Evolutionary conservation across 179 eudicot species (phyloP).

Genomic region (Spergularia azorica): DNA sequence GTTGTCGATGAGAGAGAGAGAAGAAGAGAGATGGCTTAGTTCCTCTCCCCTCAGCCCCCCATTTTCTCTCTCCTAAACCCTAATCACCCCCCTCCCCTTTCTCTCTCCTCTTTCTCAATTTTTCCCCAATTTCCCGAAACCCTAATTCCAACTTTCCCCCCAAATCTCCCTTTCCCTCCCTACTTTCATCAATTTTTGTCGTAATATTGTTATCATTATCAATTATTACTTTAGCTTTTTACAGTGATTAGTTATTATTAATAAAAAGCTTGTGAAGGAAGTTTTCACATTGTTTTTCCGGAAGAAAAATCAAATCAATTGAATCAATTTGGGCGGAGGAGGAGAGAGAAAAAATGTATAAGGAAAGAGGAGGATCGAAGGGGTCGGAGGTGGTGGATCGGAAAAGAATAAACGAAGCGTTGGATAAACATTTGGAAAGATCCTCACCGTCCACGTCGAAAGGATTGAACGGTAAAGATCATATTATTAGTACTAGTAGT

Average conservation of each 20-base stretch:
- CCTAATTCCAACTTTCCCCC: conserved; percentile 15
- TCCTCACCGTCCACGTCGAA: conserved; percentile 65
- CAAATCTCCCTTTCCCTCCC: background rate
- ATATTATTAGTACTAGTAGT: background rate
- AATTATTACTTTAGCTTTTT: too few species aligned
- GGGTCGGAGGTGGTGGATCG: conserved; percentile 51
- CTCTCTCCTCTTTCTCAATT: background rate
- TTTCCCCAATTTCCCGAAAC: background rate
- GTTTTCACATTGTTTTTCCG: too few species aligned
- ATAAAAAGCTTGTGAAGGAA: too few species aligned
- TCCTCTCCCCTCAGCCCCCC: too few species aligned
- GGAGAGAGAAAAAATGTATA: conserved; percentile 35
- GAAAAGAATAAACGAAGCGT: conserved; percentile 66
- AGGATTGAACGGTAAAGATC: conserved; percentile 40
- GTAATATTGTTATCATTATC: too few species aligned
- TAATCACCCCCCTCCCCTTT: conserved; percentile 14
- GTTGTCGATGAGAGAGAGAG: conserved; percentile 9
- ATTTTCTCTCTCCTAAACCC: conserved; percentile 38
- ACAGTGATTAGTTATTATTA: background rate
- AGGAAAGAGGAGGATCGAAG: conserved; percentile 48
- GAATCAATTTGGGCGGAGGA: background rate
- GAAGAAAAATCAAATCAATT: too few species aligned
- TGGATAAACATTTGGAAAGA: conserved; percentile 73
- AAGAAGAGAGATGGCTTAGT: conserved; percentile 29
- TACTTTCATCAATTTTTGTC: background rate